Base-by-base conservation (phyloP, 192 early-diverging fungal species). In the Coemansia sp. region DNA sequence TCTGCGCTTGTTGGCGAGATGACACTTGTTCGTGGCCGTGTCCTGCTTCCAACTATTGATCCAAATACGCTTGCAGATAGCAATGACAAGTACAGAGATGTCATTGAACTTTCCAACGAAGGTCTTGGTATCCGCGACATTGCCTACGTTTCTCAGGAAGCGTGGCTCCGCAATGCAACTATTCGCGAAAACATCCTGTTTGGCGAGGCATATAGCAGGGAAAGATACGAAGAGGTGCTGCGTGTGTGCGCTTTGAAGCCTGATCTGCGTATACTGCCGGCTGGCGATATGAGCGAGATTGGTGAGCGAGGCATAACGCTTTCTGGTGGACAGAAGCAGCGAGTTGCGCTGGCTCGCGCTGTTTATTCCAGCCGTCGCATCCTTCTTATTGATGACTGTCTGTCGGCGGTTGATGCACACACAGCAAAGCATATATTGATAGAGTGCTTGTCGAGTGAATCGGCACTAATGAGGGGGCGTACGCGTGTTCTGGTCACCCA, bases 381-480 rank as follows among this genome's bases (percentile, higher is more conserved):
- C 41, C 64, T 94, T 12, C 67, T 94, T 8, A 69, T 93, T 53
- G 94, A 96, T 70, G 94, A 94, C 69, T 91, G 89, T 73, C 79
- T 96, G 36, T 92, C 90, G 39, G 96, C 96, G 36, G 95, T 97
- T 12, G 96, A 98, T 71, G 87, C 93, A 8, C 95, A 94, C 39
- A 97, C 95, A 0, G 94, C 93, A 20, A 87, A 88, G 53, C 90
- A 92, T 63, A 73, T 98, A 41, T 88, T 90, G 68, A 76, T 92
- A 12, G 69, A 93, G 38, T 93, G 92, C 57, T 56, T 97, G 69
- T 75, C 85, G 26, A 88, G 86, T 30, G 64, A 60, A 16, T 41
- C 67, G 24, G 87, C 83, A 6, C 67, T 92, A 38, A 82, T 98
- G 84, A 63, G 60, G 6, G 79, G 83, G 20, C 85, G 93, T n/a